These are phyloP conservation scores for Wallacemonas sp. DNA, from an alignment of 208 protist genomes.

Conservation along the genomic window DNA sequence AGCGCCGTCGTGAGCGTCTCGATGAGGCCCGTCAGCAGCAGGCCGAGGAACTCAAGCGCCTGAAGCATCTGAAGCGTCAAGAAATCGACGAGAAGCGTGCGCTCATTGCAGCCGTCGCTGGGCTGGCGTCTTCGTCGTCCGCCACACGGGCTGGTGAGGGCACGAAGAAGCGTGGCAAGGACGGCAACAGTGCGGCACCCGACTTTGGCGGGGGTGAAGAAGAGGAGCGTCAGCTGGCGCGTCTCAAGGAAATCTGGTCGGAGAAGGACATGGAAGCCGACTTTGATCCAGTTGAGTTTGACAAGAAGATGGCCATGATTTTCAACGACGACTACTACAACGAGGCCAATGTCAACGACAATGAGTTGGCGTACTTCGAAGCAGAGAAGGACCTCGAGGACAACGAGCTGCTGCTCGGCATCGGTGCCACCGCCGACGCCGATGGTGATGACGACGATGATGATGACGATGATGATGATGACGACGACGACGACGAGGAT, in stretches of 20 bases:
- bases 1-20: constrained; percentile 71
- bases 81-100: constrained; percentile 86
- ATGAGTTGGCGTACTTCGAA: constrained; percentile 87
- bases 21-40: constrained; percentile 62
- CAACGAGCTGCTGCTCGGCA: constrained; percentile 10
- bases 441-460: constrained; percentile 17
- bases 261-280: constrained; percentile 83
- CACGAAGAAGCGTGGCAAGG: constrained; percentile 10
- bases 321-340: constrained; percentile 90
- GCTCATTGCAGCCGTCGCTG: constrained; percentile 79
- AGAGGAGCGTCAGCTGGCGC: constrained; percentile 52
- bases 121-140: constrained; percentile 22
- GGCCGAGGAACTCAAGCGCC: constrained; percentile 84
- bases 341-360: constrained; percentile 80
- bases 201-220: constrained; percentile 27
- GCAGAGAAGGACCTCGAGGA: constrained; percentile 60
- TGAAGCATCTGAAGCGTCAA: constrained; percentile 88
- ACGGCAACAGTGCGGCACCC: neutral
- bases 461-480: constrained; percentile 7
- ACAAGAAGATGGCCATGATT: constrained; percentile 83
- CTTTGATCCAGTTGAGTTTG: constrained; percentile 86
- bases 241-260: constrained; percentile 66
- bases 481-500: constrained; percentile 18
- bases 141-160: no score
- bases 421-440: neutral